Conservation (phyloP, 2,329 filamentous ascomycete genomes). For the Claviceps fusiformis region DNA sequence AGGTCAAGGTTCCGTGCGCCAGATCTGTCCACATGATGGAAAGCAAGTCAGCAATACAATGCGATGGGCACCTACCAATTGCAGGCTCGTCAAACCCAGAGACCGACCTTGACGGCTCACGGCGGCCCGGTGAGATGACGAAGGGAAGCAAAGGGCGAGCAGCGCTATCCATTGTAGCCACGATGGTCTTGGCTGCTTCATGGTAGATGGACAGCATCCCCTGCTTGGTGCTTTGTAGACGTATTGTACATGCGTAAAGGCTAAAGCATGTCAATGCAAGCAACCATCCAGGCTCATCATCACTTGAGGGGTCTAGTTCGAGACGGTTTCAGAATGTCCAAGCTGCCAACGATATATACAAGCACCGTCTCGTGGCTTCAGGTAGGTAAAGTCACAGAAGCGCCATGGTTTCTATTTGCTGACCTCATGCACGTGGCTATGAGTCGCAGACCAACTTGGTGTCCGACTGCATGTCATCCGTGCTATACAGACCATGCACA, state of each 20-base stretch:
- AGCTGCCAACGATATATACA: neutral
- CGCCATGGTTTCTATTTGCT: neutral
- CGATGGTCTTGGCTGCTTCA: too few relatives aligned
- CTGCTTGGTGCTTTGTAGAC: too few relatives aligned
- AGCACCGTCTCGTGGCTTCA: too few relatives aligned
- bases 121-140: neutral
- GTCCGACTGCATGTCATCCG: too few relatives aligned
- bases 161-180: too few relatives aligned
- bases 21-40: neutral
- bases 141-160: too few relatives aligned
- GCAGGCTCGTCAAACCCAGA: neutral
- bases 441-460: too few relatives aligned
- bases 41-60: neutral
- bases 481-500: too few relatives aligned
- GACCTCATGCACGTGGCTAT: neutral
- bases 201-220: neutral
- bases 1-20: neutral
- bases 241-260: too few relatives aligned
- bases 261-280: too few relatives aligned
- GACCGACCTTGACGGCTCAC: neutral
- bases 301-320: neutral
- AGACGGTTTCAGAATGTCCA: neutral
- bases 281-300: neutral
- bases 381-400: neutral
- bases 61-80: neutral